Percentiles rank a stretch among this genome's conserved stretches.
Evolutionary conservation across 352 stramenopile species (phyloP).

Genomic region (Globisporangium sylvaticum): DNA sequence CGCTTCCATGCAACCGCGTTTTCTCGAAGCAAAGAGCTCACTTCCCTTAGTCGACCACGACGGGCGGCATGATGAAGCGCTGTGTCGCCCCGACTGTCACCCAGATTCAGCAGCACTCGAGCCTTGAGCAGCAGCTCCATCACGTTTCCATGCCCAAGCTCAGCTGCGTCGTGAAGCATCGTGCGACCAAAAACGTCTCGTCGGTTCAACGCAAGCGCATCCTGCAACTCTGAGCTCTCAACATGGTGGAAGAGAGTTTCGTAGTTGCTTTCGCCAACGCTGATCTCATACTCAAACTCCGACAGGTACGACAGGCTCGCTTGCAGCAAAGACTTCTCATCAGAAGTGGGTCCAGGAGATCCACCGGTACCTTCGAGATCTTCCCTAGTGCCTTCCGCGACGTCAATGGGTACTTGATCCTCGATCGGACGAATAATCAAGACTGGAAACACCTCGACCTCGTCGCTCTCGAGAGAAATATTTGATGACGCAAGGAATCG

Average conservation of each 20-base stretch:
- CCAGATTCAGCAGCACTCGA: conserved; percentile 36
- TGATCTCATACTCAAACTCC: conserved; percentile 58
- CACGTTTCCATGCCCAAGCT: conserved; percentile 45
- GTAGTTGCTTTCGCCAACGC: conserved; percentile 51
- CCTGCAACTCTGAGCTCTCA: conserved; percentile 23
- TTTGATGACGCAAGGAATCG: conserved; percentile 44
- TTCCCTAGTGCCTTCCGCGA: not conserved
- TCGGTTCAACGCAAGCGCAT: conserved; percentile 48
- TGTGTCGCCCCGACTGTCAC: conserved; percentile 45
- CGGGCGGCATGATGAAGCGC: conserved; percentile 55
- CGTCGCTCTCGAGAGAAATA: conserved; percentile 44
- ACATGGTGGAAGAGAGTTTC: conserved; percentile 54
- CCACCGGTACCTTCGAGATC: not conserved
- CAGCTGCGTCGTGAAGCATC: conserved; percentile 60
- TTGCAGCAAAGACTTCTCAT: not conserved
- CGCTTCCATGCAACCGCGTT: conserved; percentile 30
- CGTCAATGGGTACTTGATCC: conserved; percentile 10
- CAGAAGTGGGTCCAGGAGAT: not conserved
- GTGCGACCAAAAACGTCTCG: conserved; percentile 48
- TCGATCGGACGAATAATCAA: conserved; percentile 47
- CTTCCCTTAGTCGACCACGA: conserved; percentile 40
- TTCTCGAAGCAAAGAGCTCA: conserved; percentile 46
- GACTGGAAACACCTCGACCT: conserved; percentile 67
- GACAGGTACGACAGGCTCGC: conserved; percentile 43
- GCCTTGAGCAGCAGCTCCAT: conserved; percentile 49